A percentile compares a stretch with the other conserved stretches of the same genome.
These are phyloP conservation scores for Colletotrichum tabaci DNA, from an alignment of 2,329 filamentous ascomycete genomes.

Conservation along the genomic window DNA sequence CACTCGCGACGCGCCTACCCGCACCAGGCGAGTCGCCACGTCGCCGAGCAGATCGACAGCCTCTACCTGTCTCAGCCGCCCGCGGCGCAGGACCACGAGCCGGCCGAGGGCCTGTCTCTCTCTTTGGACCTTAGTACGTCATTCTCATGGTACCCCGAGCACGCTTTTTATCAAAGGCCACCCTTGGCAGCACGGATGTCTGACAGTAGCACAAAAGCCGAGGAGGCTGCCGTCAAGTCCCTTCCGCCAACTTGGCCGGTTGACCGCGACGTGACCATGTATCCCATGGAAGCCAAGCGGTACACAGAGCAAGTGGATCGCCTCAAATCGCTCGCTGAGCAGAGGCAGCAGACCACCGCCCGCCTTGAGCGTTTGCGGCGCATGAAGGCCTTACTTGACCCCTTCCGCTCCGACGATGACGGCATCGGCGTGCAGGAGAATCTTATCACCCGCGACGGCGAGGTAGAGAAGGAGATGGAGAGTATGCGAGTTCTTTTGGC, in stretches of 20 bases:
- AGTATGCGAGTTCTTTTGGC: conserved; percentile 75
- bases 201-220: conserved; percentile 50
- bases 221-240: conserved; percentile 59
- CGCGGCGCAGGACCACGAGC: conserved; percentile 50
- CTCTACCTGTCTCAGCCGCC: conserved; percentile 68
- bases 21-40: conserved; percentile 77
- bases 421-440: conserved; percentile 72
- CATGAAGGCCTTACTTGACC: conserved; percentile 66
- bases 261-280: conserved; percentile 52
- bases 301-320: conserved; percentile 66
- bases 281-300: conserved; percentile 63
- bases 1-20: conserved; percentile 78
- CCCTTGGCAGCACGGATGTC: not conserved
- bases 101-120: conserved; percentile 57
- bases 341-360: conserved; percentile 55
- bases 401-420: conserved; percentile 56
- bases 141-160: no score
- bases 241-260: conserved; percentile 65
- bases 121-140: conserved; percentile 63
- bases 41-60: conserved; percentile 80
- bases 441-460: conserved; percentile 75
- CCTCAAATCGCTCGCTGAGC: conserved; percentile 65
- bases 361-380: conserved; percentile 63
- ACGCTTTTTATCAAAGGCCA: not conserved
- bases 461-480: conserved; percentile 76